Conservation (phyloP, 305 asterid species). For the Stenogyne calaminthoides region DNA sequence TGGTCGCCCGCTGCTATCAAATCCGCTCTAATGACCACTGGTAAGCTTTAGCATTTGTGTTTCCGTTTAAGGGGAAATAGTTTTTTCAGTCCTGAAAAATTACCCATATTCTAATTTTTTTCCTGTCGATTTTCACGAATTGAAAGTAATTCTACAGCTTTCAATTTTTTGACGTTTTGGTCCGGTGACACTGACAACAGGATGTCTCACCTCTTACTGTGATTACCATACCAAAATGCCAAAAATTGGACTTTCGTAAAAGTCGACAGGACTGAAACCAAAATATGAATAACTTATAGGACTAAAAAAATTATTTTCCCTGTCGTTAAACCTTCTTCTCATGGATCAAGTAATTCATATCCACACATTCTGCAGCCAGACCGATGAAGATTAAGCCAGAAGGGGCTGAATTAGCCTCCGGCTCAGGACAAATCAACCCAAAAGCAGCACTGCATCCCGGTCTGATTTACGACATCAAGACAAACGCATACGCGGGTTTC, state of each 20-base stretch:
- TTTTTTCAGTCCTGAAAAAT: too few species aligned
- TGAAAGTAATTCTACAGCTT: too few species aligned
- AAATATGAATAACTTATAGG: too few species aligned
- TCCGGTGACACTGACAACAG: background rate
- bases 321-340: background rate
- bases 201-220: too few species aligned
- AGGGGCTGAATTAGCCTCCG: constrained; percentile 66
- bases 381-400: constrained; percentile 44
- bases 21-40: constrained; percentile 90
- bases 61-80: background rate
- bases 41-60: constrained; percentile 32
- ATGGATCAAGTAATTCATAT: background rate
- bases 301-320: background rate
- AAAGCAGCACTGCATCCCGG: constrained; percentile 72
- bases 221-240: too few species aligned
- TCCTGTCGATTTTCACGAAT: background rate
- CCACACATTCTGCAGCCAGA: constrained; percentile 49
- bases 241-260: too few species aligned
- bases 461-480: constrained; percentile 57
- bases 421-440: constrained; percentile 74
- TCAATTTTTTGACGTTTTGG: too few species aligned
- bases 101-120: background rate
- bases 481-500: constrained; percentile 49
- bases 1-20: constrained; percentile 91
- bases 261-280: too few species aligned